Evolutionary conservation across 2,329 filamentous ascomycete genomes (phyloP).

Genomic region (Ophiostoma piceae): DNA sequence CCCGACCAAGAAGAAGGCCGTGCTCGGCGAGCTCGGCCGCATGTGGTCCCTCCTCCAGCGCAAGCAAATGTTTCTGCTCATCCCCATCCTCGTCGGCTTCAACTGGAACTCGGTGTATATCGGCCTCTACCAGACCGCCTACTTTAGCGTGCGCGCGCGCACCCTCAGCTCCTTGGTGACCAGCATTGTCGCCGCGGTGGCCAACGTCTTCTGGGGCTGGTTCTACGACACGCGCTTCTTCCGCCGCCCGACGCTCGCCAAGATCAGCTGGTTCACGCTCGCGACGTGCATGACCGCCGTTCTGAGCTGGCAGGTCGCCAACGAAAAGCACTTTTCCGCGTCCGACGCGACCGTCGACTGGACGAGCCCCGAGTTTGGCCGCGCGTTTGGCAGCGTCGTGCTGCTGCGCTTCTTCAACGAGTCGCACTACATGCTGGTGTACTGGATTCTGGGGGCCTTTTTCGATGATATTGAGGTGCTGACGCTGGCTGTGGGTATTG

Average conservation of each 20-base stretch:
- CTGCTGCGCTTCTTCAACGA: conserved; percentile 16
- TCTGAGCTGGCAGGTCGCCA: conserved; percentile 12
- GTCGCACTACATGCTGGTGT: conserved; percentile 15
- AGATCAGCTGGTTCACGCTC: conserved; percentile 12
- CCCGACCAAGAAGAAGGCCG: conserved; percentile 15
- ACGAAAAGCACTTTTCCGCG: background rate
- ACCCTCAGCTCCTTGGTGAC: conserved; percentile 3
- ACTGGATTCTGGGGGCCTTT: conserved; percentile 15
- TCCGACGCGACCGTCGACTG: background rate
- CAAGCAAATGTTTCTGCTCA: conserved; percentile 9
- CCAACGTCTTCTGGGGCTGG: conserved; percentile 16
- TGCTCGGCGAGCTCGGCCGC: conserved; percentile 12
- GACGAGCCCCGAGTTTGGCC: conserved; percentile 12
- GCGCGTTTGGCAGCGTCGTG: conserved; percentile 12
- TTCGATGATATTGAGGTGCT: conserved; percentile 10
- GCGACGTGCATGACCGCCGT: background rate
- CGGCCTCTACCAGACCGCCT: conserved; percentile 14
- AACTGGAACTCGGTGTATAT: conserved; percentile 12
- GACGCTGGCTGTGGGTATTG: conserved; percentile 11
- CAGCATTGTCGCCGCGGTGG: conserved; percentile 14
- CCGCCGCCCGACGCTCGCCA: conserved; percentile 6
- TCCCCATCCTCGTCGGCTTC: conserved; percentile 12
- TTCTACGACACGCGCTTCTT: conserved; percentile 12
- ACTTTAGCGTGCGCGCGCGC: conserved; percentile 11
- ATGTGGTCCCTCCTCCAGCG: conserved; percentile 5